A percentile compares a stretch with the other conserved stretches of the same genome.
Evolutionary conservation across 805 yeast species (phyloP).

Genomic region (Pichia scutulata): DNA sequence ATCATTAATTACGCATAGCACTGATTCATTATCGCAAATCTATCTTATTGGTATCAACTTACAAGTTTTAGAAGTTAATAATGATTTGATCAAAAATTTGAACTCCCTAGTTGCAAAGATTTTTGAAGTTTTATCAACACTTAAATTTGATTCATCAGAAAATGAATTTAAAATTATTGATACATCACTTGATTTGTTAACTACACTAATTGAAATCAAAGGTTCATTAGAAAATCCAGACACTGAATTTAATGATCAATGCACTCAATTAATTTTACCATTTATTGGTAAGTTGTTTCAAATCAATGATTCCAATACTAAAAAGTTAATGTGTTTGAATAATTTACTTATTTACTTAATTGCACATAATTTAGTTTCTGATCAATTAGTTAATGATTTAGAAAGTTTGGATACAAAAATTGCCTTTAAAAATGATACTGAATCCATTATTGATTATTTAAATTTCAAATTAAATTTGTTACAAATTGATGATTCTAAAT

Average conservation of each 20-base stretch:
- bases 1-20: neutral
- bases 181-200: slow-evolving; percentile 63
- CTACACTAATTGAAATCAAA: slow-evolving; percentile 61
- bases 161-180: slow-evolving; percentile 52
- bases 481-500: slow-evolving; percentile 10
- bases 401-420: neutral
- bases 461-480: slow-evolving; percentile 12
- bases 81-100: slow-evolving; percentile 11
- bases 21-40: slow-evolving; percentile 13
- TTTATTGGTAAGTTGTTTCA: slow-evolving; percentile 34
- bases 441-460: slow-evolving; percentile 14
- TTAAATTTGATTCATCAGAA: slow-evolving; percentile 11
- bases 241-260: slow-evolving; percentile 19
- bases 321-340: slow-evolving; percentile 60
- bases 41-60: slow-evolving; percentile 25
- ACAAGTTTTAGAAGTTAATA: slow-evolving; percentile 25
- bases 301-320: slow-evolving; percentile 42
- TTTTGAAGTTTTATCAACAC: slow-evolving; percentile 16
- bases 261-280: slow-evolving; percentile 15
- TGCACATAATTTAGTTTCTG: slow-evolving; percentile 4
- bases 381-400: slow-evolving; percentile 1
- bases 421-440: slow-evolving; percentile 1
- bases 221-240: slow-evolving; percentile 13
- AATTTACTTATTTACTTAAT: slow-evolving; percentile 42
- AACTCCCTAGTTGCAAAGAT: slow-evolving; percentile 16